Base-by-base conservation (phyloP, 768 basidiomycete species). In the Tephrocybe sp. region DNA sequence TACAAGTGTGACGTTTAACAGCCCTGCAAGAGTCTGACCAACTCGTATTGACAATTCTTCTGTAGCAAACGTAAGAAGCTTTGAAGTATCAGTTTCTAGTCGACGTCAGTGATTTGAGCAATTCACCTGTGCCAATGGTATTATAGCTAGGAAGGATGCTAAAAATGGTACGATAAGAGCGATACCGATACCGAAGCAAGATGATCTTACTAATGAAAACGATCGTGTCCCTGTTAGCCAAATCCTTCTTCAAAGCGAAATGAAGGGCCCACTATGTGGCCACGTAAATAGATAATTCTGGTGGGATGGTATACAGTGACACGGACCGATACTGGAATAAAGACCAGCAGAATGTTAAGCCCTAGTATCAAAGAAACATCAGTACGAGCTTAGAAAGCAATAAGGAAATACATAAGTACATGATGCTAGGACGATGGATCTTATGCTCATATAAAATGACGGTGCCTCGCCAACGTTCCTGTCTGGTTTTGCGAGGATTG, bases 1-100 rank as follows among this genome's bases (percentile, higher is more conserved):
- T 57, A 90, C 86, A 56, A 91, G 70, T 12, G 91, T 94, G 18
- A 91, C 91, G 67, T 93, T 94, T 47, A 94, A 63, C 2, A 94
- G 75, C 30, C 91, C 91, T 3, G 90, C 89, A 10, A 91, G 68
- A 1, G 90, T 90, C 64, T 89, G 85, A 1, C 91, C 91, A 1
- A 92, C 83, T 24, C 90, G 82, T 47, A 91, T 60, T 3, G 91
- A 88, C 13, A 94, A 56, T 55, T 94, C 88, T 52, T 94, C 91
- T 0, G 91, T 94, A 1, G 89, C 89, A 60, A 91, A 92, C 1
- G 84, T 86, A 1, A 93, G 74, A 4, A 92, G 67, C 86, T 89
- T 49, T 33, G 22, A 31, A 4, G 6, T 38, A 22, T 6, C 29
- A 54, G 41, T 25, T 5, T 7, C 12, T n/a, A 21, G 25, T 6